Percentiles rank a stretch among this genome's conserved stretches.
These are phyloP conservation scores for Claviceps citrina DNA, from an alignment of 2,329 filamentous ascomycete species.

Conservation along the genomic window DNA sequence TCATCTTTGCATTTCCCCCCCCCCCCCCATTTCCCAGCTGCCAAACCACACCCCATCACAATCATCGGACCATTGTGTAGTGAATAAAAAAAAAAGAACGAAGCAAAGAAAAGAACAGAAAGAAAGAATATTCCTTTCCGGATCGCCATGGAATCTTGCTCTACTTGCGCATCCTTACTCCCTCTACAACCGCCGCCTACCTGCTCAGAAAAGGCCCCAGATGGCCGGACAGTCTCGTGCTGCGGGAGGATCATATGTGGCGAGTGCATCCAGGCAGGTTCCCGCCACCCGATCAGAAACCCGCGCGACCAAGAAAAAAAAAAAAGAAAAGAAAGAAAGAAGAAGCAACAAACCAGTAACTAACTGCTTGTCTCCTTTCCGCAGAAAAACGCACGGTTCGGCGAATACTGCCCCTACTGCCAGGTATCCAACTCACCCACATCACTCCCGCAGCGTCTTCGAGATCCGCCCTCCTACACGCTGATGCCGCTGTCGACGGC, in stretches of 20 bases:
- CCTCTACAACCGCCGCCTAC: constrained; percentile 32
- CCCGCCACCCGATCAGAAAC: background rate
- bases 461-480: constrained; percentile 53
- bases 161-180: constrained; percentile 53
- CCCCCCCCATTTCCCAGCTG: no score
- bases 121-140: background rate
- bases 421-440: constrained; percentile 51
- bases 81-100: background rate
- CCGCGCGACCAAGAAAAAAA: background rate
- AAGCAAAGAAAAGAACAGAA: background rate
- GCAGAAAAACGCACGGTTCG: constrained; percentile 50
- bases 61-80: no score
- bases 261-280: constrained; percentile 47
- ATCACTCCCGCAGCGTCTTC: constrained; percentile 43
- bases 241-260: constrained; percentile 59
- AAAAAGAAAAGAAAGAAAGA: background rate
- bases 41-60: no score
- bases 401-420: constrained; percentile 56
- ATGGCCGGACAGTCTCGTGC: constrained; percentile 49
- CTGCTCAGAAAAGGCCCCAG: constrained; percentile 44
- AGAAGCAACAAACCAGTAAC: background rate
- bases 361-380: constrained; percentile 5
- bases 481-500: constrained; percentile 16
- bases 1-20: no score
- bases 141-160: constrained; percentile 37